A percentile compares a stretch with the other conserved stretches of the same genome.
phyloP scores from a whole-genome alignment of 768 basidiomycete genomes.

The Lactarius evosmus region DNA sequence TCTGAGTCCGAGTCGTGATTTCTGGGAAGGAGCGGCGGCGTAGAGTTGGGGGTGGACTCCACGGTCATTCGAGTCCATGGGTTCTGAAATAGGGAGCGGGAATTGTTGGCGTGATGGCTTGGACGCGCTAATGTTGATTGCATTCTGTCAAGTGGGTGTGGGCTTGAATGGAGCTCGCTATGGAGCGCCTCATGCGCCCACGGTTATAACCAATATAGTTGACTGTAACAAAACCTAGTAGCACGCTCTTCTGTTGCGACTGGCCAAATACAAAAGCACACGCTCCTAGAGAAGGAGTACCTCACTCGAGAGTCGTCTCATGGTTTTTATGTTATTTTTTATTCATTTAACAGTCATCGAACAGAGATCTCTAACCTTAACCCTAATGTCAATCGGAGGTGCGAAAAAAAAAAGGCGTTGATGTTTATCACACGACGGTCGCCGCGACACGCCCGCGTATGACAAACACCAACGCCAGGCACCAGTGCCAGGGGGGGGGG shows the following conservation, averaged over 20 bases:
- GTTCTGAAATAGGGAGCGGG: constrained; percentile 13
- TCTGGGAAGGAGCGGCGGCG: background rate
- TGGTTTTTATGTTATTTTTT: no score
- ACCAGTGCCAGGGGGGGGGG: constrained; percentile 1
- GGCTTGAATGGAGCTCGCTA: background rate
- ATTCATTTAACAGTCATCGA: no score
- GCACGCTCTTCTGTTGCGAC: background rate
- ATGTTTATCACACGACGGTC: background rate
- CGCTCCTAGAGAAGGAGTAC: no score
- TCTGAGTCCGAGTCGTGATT: background rate
- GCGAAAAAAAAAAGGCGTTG: constrained; percentile 2
- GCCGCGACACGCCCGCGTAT: constrained; percentile 5
- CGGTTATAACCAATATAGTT: no score
- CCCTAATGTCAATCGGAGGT: constrained; percentile 6
- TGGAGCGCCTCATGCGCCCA: no score
- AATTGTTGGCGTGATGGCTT: constrained; percentile 9
- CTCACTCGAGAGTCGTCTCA: no score
- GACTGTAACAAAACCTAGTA: background rate
- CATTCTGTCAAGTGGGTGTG: background rate
- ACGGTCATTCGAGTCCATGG: background rate
- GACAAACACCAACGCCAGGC: background rate
- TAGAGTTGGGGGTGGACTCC: background rate
- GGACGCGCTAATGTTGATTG: background rate
- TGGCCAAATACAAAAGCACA: no score
- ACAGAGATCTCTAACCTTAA: constrained; percentile 19